Evolutionary conservation across 345 rosid genomes (phyloP).

Genomic region (Anacardium occidentale): DNA sequence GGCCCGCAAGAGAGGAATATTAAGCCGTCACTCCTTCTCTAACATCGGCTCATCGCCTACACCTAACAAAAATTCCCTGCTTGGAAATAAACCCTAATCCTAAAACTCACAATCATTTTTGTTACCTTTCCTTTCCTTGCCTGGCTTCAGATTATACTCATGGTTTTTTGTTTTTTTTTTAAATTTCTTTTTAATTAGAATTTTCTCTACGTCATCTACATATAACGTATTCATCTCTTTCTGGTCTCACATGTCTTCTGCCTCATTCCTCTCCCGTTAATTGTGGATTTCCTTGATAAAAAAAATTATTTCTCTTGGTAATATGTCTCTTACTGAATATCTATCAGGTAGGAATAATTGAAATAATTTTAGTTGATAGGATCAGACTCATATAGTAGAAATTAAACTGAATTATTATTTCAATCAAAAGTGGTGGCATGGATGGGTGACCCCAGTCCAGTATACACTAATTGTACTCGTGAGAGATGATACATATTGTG

Average conservation of each 20-base stretch:
- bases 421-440: background rate
- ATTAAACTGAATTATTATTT: conserved; percentile 28
- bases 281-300: background rate
- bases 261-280: conserved; percentile 36
- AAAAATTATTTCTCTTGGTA: too few relatives aligned
- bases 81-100: conserved; percentile 23
- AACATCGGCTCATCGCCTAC: conserved; percentile 17
- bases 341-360: too few relatives aligned
- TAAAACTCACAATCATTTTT: conserved; percentile 28
- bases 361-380: too few relatives aligned
- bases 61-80: conserved; percentile 17
- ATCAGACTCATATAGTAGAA: background rate
- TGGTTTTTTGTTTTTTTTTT: too few relatives aligned
- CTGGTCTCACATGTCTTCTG: conserved; percentile 29
- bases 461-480: conserved; percentile 17
- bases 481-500: conserved; percentile 19
- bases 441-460: conserved; percentile 28
- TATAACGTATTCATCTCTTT: conserved; percentile 26
- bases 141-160: background rate
- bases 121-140: conserved; percentile 15
- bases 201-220: conserved; percentile 22
- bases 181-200: background rate
- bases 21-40: conserved; percentile 40
- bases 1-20: conserved; percentile 22
- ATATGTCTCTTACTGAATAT: too few relatives aligned